Base-by-base conservation (phyloP, 805 yeast species). In the Metschnikowia continentalis region DNA sequence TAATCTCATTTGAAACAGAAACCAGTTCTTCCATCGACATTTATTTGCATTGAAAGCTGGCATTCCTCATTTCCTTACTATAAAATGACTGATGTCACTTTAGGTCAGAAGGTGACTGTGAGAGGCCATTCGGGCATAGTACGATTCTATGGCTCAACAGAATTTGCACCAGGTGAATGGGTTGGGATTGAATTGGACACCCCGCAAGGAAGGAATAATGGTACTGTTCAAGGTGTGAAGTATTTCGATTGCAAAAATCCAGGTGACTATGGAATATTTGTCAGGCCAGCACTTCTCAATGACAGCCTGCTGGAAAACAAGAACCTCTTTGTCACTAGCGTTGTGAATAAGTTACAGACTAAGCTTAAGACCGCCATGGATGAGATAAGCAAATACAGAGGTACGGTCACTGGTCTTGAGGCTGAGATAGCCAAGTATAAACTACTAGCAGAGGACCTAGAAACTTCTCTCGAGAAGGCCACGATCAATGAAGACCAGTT, bases 151-250 rank as follows among this genome's bases (percentile, higher is more conserved):
- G 90, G 90, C 0, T 48, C 57, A 13, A 81, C 88, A 0, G 55
- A 77, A 43, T 85, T 85, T 68, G 82, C 87, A 2, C 67, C 75
- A 0, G 90, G 89, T 0, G 47, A 51, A 0, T 79, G 84, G 84
- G 62, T 76, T 3, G 84, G 84, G 0, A 59, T 80, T 2, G 80
- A 77, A 45, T 60, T 80, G 20, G 71, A 69, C 11, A 49, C 50
- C 1, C 65, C 74, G 0, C 51, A 35, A 0, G 84, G 84, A 1
- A 76, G 74, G 55, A 80, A 80, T 48, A 68, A 79, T 52, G 84
- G 84, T 1, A 61, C 76, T 0, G 73, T 80, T 0, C 63, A 70
- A 17, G 81, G 77, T 0, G 59, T 66, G 2, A 46, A 62, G 48
- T 80, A 80, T 61, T 80, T 80, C 42, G 61, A 66, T 6, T 71